Conservation (phyloP, 2,329 filamentous ascomycete species). For the Blastomyces emzantsi region DNA sequence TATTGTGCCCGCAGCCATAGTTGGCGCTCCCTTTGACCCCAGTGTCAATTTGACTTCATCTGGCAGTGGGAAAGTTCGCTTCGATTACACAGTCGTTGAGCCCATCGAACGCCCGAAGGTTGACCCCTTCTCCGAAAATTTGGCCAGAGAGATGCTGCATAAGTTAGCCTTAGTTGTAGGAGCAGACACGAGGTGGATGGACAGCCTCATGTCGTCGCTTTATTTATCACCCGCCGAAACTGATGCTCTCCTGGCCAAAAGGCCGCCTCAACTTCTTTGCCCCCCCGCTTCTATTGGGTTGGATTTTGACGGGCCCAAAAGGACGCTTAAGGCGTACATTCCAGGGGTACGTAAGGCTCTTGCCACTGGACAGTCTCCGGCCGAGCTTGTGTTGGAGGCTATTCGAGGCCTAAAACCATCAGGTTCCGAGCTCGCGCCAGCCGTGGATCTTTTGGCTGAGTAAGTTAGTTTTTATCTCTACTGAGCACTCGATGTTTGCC, state of each 20-base stretch:
- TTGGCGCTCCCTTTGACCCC: background rate
- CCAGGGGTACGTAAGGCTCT: background rate
- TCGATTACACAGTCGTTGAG: background rate
- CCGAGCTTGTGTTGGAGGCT: background rate
- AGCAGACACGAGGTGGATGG: slow-evolving; percentile 2
- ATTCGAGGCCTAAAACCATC: background rate
- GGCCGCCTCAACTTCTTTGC: background rate
- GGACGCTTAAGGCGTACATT: background rate
- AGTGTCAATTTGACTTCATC: background rate
- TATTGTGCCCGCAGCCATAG: background rate
- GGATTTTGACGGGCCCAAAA: background rate
- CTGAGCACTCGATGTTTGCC: background rate
- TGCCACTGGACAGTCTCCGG: background rate
- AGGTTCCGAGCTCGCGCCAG: background rate
- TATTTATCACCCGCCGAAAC: background rate
- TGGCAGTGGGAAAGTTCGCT: background rate
- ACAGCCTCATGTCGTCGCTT: background rate
- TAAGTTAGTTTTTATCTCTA: background rate
- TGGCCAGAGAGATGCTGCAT: background rate
- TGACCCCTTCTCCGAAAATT: background rate
- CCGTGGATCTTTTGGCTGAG: background rate
- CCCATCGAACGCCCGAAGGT: background rate
- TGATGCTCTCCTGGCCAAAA: background rate
- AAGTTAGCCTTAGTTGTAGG: background rate
- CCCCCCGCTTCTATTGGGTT: background rate